Conservation (phyloP, 1,139 yeast species). For the Blastobotrys persicus region DNA sequence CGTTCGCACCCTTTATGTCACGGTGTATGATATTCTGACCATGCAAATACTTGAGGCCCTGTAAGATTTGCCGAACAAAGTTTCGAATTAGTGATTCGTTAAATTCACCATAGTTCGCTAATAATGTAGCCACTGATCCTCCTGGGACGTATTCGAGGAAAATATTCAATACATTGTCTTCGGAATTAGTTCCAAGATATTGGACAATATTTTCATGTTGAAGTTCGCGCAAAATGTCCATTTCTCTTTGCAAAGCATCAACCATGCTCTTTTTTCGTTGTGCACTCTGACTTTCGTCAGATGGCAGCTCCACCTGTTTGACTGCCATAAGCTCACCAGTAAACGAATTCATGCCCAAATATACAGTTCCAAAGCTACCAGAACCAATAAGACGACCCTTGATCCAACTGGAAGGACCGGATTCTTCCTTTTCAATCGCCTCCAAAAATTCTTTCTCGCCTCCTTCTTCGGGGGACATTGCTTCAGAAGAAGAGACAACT, state of each 20-base stretch:
- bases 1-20: slow-evolving; percentile 92
- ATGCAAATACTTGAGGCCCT: slow-evolving; percentile 79
- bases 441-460: slow-evolving; percentile 9
- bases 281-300: slow-evolving; percentile 37
- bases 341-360: slow-evolving; percentile 83
- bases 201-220: slow-evolving; percentile 92
- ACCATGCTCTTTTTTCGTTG: slow-evolving; percentile 61
- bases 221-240: slow-evolving; percentile 69
- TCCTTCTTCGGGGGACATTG: not conserved
- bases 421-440: slow-evolving; percentile 36
- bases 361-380: slow-evolving; percentile 93
- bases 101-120: slow-evolving; percentile 83
- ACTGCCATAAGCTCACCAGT: slow-evolving; percentile 98
- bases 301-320: slow-evolving; percentile 77
- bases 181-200: slow-evolving; percentile 80
- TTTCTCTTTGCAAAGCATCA: slow-evolving; percentile 83
- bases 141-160: slow-evolving; percentile 96
- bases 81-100: slow-evolving; percentile 85
- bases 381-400: slow-evolving; percentile 92
- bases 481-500: not conserved
- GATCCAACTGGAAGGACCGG: slow-evolving; percentile 78
- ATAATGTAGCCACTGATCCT: slow-evolving; percentile 87
- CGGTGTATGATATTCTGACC: slow-evolving; percentile 82
- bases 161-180: slow-evolving; percentile 65
- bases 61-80: slow-evolving; percentile 77